A percentile compares a stretch with the other conserved stretches of the same genome.
Conservation (phyloP, 108 stramenopile species). For the Pseudonitzschia pungens region DNA sequence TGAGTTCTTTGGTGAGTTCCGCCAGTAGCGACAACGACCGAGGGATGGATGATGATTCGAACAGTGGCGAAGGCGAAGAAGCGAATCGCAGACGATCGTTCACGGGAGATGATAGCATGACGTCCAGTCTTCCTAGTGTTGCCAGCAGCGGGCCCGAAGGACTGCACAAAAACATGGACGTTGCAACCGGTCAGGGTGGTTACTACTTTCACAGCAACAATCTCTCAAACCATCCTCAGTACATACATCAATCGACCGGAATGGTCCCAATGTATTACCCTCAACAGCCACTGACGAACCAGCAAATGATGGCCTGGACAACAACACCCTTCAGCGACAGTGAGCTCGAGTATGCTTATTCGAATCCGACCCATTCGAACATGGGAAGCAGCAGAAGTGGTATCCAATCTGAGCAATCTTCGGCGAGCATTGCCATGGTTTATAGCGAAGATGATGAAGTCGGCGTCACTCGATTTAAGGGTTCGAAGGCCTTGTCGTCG, state of each 20-base stretch:
- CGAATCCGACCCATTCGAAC: not conserved
- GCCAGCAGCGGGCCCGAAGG: constrained; percentile 19
- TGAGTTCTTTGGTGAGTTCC: constrained; percentile 50
- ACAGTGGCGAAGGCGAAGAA: not conserved
- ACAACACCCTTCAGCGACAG: not conserved
- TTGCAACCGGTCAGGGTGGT: not conserved
- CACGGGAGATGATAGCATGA: constrained; percentile 16
- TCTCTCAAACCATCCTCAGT: not conserved
- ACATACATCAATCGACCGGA: not conserved
- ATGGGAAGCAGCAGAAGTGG: not conserved
- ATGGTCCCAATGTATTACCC: constrained; percentile 2
- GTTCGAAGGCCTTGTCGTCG: not conserved
- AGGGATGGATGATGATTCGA: constrained; percentile 9
- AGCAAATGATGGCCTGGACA: constrained; percentile 36
- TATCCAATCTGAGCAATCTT: not conserved
- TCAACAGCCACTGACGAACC: constrained; percentile 25
- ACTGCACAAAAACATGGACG: not conserved
- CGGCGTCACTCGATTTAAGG: not conserved
- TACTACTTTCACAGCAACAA: not conserved
- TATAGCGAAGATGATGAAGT: constrained; percentile 41
- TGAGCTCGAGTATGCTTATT: not conserved
- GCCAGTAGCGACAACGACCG: constrained; percentile 23
- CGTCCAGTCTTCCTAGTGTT: constrained; percentile 12
- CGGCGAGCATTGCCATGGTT: constrained; percentile 16
- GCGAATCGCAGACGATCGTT: constrained; percentile 18